phyloP scores from a whole-genome alignment of 2,329 filamentous ascomycete species.

The Helminthosporium solani region DNA sequence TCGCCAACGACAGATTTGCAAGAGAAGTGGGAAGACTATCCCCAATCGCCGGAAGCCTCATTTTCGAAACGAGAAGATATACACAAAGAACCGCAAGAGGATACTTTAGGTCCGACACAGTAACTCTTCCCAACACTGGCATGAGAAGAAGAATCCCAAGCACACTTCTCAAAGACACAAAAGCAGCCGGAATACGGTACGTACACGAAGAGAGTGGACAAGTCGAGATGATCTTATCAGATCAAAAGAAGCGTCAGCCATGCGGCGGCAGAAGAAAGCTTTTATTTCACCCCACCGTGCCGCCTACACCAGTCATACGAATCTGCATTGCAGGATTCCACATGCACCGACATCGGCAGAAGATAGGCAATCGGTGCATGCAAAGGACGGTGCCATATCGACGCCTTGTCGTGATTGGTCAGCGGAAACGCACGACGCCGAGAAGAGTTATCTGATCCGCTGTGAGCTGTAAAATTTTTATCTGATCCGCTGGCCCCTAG shows the following conservation, averaged over 20 bases:
- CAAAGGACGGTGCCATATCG: slow-evolving; percentile 7
- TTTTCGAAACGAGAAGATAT: slow-evolving; percentile 17
- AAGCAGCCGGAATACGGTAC: no score
- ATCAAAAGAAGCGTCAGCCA: slow-evolving; percentile 14
- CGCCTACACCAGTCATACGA: no score
- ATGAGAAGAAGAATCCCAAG: background rate
- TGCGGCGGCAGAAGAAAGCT: slow-evolving; percentile 11
- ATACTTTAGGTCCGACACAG: background rate
- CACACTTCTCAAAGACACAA: no score
- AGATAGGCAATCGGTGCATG: background rate
- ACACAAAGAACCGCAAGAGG: slow-evolving; percentile 1
- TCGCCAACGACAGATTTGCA: slow-evolving; percentile 24
- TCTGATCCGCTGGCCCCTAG: slow-evolving; percentile 17
- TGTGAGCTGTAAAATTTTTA: slow-evolving; percentile 14
- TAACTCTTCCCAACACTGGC: background rate
- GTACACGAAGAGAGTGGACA: background rate
- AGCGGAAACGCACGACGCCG: background rate
- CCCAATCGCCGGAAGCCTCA: slow-evolving; percentile 21
- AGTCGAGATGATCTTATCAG: slow-evolving; percentile 41
- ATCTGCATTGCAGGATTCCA: no score
- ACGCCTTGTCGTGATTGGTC: slow-evolving; percentile 10
- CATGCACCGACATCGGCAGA: slow-evolving; percentile 23
- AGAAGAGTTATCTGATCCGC: slow-evolving; percentile 17
- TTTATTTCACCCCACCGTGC: slow-evolving; percentile 16
- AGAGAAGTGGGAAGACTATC: slow-evolving; percentile 11